Base-by-base conservation (phyloP, 306 rosid genomes). In the apple (Malus domestica) region DNA sequence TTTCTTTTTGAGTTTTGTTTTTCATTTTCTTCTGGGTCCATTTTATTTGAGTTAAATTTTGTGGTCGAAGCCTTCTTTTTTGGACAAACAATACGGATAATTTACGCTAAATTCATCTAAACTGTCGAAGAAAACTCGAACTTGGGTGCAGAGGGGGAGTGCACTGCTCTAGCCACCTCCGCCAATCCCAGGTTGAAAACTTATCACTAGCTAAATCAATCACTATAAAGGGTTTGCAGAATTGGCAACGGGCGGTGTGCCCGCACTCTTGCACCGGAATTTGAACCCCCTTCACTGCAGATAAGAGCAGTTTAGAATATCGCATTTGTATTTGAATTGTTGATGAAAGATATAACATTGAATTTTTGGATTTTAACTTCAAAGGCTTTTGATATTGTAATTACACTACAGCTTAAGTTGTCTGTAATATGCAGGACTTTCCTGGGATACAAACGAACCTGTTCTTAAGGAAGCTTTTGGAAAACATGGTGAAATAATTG, bases 361-460 rank as follows among this genome's bases (percentile, higher is more conserved):
- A 64, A 30, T 2, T 63, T 30, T 33, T 65, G 45, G 25, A 33
- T 49, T 49, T 49, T 49, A 49, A 2, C 20, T 49, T 49, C 55
- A 2, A 49, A 2, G 0, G 29, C 22, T 22, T 32, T 55, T n/a
- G 51, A 32, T 20, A 30, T 30, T 10, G 20, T 49, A 49, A 23
- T 55, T 32, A 0, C 23, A 4, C 23, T 22, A 8, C 14, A 8
- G n/a, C 25, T 0, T 54, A 6, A 63, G 27, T 38, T 51, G 23
- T 49, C 23, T 64, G 67, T 27, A 40, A 59, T 55, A 30, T 42
- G 35, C 51, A 88, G 94, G 96, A 63, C 85, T 92, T 76, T 88
- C 96, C 8, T 85, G 84, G 30, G 88, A 91, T 68, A 85, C 97
- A 2, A 89, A 91, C 71, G 95, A 91, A 82, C 77, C 93, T 7